These are phyloP conservation scores for Mangifera indica DNA, from an alignment of 345 rosid genomes.

Conservation along the genomic window DNA sequence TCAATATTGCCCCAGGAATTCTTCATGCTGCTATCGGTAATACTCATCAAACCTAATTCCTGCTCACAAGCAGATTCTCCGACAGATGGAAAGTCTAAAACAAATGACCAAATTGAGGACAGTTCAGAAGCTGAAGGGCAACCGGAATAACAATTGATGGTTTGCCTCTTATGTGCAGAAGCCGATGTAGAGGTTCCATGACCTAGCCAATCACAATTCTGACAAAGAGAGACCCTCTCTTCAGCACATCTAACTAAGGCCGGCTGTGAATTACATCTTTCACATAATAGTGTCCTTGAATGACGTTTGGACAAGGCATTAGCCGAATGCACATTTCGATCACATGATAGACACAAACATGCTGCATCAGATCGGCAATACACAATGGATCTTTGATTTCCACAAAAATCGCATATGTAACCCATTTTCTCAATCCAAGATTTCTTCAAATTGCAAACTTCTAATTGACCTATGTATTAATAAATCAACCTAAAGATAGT, in stretches of 20 bases:
- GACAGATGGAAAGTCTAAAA: constrained; percentile 43
- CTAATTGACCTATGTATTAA: constrained; percentile 17
- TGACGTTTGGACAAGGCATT: constrained; percentile 91
- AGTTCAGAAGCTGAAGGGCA: constrained; percentile 91
- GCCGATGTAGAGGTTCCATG: constrained; percentile 58
- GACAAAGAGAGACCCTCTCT: constrained; percentile 88
- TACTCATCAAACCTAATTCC: constrained; percentile 86
- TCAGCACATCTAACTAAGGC: constrained; percentile 75
- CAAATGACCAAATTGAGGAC: constrained; percentile 87
- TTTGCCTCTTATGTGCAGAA: constrained; percentile 68
- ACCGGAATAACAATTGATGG: constrained; percentile 76
- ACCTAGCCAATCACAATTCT: constrained; percentile 87
- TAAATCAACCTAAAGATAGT: constrained; percentile 22
- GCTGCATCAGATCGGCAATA: constrained; percentile 97
- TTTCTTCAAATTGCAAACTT: constrained; percentile 15
- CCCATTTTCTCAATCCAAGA: constrained; percentile 57
- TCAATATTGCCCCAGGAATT: constrained; percentile 37
- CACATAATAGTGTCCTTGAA: constrained; percentile 82
- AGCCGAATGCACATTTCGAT: constrained; percentile 88
- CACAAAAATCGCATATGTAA: constrained; percentile 88
- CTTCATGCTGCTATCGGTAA: constrained; percentile 44
- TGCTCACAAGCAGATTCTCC: constrained; percentile 69
- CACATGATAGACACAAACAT: constrained; percentile 91
- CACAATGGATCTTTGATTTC: constrained; percentile 85
- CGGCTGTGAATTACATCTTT: constrained; percentile 85